These are phyloP conservation scores for Ramalina intermedia DNA, from an alignment of 495 filamentous ascomycete genomes.

Conservation along the genomic window DNA sequence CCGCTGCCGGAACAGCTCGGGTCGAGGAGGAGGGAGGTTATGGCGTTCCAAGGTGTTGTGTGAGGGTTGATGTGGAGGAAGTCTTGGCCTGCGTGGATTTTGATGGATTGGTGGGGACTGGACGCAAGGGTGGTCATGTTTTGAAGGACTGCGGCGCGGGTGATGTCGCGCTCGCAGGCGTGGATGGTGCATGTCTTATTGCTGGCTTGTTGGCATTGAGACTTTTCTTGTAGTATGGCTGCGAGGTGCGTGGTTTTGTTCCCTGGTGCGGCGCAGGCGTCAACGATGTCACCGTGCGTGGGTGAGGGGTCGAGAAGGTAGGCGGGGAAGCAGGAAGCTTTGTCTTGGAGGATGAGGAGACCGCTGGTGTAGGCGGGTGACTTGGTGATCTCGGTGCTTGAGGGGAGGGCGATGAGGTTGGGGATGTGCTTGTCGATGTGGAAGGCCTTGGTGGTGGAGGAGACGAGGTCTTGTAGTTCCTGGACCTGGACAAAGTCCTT, in stretches of 20 bases:
- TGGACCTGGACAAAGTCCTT: constrained; percentile 35
- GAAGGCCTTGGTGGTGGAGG: constrained; percentile 20
- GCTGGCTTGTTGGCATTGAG: background rate
- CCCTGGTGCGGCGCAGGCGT: constrained; percentile 85
- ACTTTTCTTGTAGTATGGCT: constrained; percentile 40
- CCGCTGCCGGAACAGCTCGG: constrained; percentile 91
- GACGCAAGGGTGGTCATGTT: constrained; percentile 74
- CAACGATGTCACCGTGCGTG: constrained; percentile 58
- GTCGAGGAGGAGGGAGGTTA: constrained; percentile 69
- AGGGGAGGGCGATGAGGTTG: constrained; percentile 66
- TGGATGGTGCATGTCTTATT: constrained; percentile 29
- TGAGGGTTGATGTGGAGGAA: constrained; percentile 61
- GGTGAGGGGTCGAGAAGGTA: constrained; percentile 53
- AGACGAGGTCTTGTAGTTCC: constrained; percentile 28
- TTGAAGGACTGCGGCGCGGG: constrained; percentile 53
- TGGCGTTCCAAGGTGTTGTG: constrained; percentile 35
- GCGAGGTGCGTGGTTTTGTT: constrained; percentile 96
- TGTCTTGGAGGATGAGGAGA: constrained; percentile 81
- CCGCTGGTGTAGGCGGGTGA: constrained; percentile 59
- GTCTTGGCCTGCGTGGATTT: constrained; percentile 55
- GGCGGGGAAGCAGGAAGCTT: constrained; percentile 91
- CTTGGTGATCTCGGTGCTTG: constrained; percentile 46
- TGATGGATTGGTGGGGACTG: constrained; percentile 40
- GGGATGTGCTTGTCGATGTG: constrained; percentile 67
- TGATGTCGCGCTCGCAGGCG: constrained; percentile 56